Evolutionary conservation across 192 early-diverging fungal genomes (phyloP), one percentile per base, ranked within the genome.

Genomic region (Umbelopsis ramanniana): DNA sequence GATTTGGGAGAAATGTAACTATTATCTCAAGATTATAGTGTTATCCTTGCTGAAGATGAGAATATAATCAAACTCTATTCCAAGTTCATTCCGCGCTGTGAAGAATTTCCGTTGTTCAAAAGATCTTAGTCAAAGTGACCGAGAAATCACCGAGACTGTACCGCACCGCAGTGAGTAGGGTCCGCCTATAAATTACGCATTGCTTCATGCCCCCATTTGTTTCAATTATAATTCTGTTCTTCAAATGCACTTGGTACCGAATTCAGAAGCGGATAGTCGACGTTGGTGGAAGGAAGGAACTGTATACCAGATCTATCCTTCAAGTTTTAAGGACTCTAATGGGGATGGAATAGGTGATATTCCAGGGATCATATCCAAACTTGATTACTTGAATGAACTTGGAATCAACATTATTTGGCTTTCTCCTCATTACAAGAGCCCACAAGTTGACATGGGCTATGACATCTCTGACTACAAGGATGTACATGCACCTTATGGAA

Each of bases 381-480:
- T 68, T 11, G 66, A 68, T 48, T 43, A 68, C 19, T 2, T 68
- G 35, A 45, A 68, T 11, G 23, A 23, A 7, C 66, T 68, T 46
- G 66, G 66, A 47, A 21, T 24, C 7, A 22, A 43, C 8, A 35
- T 35, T 23, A 45, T 68, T 15, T 68, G 66, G 66, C 66, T 68
- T 8, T 68, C 66, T 3, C 66, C 66, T 0, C 7, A 35, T 37
- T 68, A 68, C 35, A 35, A 23, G 8, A 35, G 26, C 10, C 66
- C 66, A n/a, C 66, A 68, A n/a, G 35, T 35, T 15, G 66, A 68
- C 38, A 68, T 68, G 66, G 66, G 66, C 7, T 68, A 68, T 17
- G 66, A 68, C 26, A 35, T 68, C 3, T 23, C 66, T 12, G 66
- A 68, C 22, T 68, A 68, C 46, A 21, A 35, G n/a, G 38, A 21